Conservation (phyloP, 1,139 yeast genomes). For the Suhomyces yuchorum region DNA sequence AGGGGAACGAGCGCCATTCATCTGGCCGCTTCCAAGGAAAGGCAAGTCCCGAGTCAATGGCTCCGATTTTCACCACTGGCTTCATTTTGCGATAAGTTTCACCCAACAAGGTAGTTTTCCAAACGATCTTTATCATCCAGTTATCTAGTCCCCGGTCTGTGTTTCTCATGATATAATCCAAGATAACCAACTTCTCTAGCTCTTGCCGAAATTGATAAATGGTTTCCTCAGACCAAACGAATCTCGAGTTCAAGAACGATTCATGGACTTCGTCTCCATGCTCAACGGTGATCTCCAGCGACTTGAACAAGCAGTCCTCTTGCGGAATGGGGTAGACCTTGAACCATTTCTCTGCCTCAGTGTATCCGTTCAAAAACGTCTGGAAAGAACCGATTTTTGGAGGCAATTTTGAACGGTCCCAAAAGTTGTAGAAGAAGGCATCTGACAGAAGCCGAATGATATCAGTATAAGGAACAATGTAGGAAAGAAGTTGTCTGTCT, state of each 20-base stretch:
- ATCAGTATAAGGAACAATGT: slow-evolving; percentile 69
- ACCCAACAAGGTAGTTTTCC: slow-evolving; percentile 32
- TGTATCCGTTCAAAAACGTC: slow-evolving; percentile 58
- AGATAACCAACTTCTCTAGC: slow-evolving; percentile 66
- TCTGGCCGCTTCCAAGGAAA: slow-evolving; percentile 87
- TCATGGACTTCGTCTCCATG: slow-evolving; percentile 11
- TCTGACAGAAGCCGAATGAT: slow-evolving; percentile 56
- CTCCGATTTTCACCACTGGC: slow-evolving; percentile 61
- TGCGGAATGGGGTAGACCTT: slow-evolving; percentile 58
- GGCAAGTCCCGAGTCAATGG: slow-evolving; percentile 75
- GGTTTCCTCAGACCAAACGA: slow-evolving; percentile 57
- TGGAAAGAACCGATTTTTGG: slow-evolving; percentile 70
- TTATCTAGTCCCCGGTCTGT: slow-evolving; percentile 77
- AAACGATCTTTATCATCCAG: slow-evolving; percentile 70
- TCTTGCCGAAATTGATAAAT: slow-evolving; percentile 60
- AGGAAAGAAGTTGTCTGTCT: slow-evolving; percentile 59
- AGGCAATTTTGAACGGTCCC: slow-evolving; percentile 47
- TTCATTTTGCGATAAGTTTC: slow-evolving; percentile 13
- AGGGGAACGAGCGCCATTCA: slow-evolving; percentile 80
- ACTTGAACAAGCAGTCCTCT: slow-evolving; percentile 25
- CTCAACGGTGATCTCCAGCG: slow-evolving; percentile 21
- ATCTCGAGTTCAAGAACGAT: slow-evolving; percentile 21
- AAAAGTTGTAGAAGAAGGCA: slow-evolving; percentile 56
- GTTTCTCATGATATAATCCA: slow-evolving; percentile 73
- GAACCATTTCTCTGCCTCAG: slow-evolving; percentile 65